Conservation (phyloP, 129 eudicot species). For the Flaveria trinervia region DNA sequence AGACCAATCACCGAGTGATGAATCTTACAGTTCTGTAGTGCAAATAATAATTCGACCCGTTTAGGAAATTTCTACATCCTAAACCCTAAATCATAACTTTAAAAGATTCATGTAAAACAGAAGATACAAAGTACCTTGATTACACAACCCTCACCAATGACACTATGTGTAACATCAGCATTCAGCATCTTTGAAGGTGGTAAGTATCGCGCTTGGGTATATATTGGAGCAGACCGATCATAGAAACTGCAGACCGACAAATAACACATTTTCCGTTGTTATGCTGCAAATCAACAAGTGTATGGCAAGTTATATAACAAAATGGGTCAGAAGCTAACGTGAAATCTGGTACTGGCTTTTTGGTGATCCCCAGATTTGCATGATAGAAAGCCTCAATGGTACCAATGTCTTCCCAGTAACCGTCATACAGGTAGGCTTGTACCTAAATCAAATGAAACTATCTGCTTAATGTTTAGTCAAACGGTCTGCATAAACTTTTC, state of each 20-base stretch:
- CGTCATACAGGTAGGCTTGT: slow-evolving; percentile 75
- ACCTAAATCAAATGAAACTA: slow-evolving; percentile 20
- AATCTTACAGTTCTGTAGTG: slow-evolving; percentile 78
- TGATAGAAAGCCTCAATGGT: slow-evolving; percentile 78
- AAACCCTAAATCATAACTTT: neutral
- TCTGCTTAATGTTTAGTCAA: neutral
- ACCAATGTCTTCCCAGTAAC: slow-evolving; percentile 89
- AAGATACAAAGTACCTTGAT: slow-evolving; percentile 57
- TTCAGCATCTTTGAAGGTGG: slow-evolving; percentile 97
- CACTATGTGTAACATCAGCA: slow-evolving; percentile 90
- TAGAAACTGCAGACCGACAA: slow-evolving; percentile 63
- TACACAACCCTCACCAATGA: slow-evolving; percentile 94
- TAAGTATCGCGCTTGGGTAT: slow-evolving; percentile 87
- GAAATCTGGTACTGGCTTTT: slow-evolving; percentile 73
- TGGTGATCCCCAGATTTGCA: slow-evolving; percentile 74
- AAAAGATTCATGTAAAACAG: neutral
- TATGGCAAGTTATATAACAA: neutral
- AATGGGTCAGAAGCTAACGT: slow-evolving; percentile 35
- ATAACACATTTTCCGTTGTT: neutral
- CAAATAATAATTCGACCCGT: neutral
- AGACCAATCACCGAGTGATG: slow-evolving; percentile 96
- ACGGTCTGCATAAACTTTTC: neutral
- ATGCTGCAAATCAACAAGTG: slow-evolving; percentile 3
- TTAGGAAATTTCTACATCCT: slow-evolving; percentile 5
- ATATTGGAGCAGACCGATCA: slow-evolving; percentile 91